Evolutionary conservation across 371 early-diverging fungal genomes (phyloP), one percentile per base, ranked within the genome.

Genomic region (Cokeromyces recurvatus): DNA sequence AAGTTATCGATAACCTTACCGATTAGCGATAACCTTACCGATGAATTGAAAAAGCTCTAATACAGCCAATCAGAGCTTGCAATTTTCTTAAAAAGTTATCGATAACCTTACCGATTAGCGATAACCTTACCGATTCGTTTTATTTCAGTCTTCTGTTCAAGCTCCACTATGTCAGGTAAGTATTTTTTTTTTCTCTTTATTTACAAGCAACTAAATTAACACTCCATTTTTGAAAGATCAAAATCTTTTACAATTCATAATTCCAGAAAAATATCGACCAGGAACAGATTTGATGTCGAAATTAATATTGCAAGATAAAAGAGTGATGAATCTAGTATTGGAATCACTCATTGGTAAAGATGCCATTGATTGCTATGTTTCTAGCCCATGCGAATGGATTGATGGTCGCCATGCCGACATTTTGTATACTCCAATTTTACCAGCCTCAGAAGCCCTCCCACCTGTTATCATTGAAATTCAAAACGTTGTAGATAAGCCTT

Each of bases 351-450:
- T 44, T 34, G 45, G 45, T 23, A 23, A 2, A 2, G 10, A 24
- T 14, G 36, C 36, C 34, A 35, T n/a, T 11, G 32, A 9, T 32
- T 12, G 10, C 19, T 47, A 48, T 23, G 14, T 55, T 16, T 16
- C 19, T 3, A 16, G 40, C 25, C 16, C 44, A 1, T 48, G 38
- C 34, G 44, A 48, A 29, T 48, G 39, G 12, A 43, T 43, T 25
- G 43, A 39, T 22, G 73, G 74, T 14, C 23, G 20, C 12, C 48
- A 46, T 43, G 48, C 54, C 15, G 48, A 35, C n/a, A 40, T 54
- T 11, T 39, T 54, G 25, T 43, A 53, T 11, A 24, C 15, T 17
- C 58, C 63, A 34, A 60, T 48, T 6, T 41, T 40, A 7, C 5
- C 23, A 20, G 22, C 23, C 20, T 38, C 38, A 38, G 22, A 38